phyloP scores from a whole-genome alignment of 2,329 filamentous ascomycete species.

The Incumbomyces lentus region DNA sequence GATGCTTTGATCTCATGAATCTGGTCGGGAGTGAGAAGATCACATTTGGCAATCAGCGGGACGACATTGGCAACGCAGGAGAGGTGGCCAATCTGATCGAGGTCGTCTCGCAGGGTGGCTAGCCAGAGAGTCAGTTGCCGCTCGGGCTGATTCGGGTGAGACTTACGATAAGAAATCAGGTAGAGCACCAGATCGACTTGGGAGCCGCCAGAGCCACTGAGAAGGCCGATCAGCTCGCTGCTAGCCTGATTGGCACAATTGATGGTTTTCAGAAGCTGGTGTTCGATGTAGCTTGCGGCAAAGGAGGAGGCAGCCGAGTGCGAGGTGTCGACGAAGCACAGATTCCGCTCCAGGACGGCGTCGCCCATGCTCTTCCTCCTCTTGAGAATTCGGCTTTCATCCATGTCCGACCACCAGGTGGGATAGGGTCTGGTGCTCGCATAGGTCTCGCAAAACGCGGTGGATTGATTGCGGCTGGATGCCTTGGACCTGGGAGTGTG shows the following conservation, averaged over 20 bases:
- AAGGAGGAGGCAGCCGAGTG: slow-evolving; percentile 42
- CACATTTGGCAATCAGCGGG: slow-evolving; percentile 67
- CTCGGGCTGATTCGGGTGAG: background rate
- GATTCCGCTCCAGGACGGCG: slow-evolving; percentile 73
- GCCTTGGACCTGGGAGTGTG: slow-evolving; percentile 3
- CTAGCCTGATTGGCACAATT: slow-evolving; percentile 55
- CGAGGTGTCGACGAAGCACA: slow-evolving; percentile 86
- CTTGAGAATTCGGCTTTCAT: slow-evolving; percentile 50
- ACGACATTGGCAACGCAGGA: slow-evolving; percentile 71
- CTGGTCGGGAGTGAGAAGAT: slow-evolving; percentile 53
- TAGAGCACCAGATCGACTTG: slow-evolving; percentile 82
- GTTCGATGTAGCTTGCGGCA: slow-evolving; percentile 61
- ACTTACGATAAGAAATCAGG: slow-evolving; percentile 60
- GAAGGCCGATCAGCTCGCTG: slow-evolving; percentile 61
- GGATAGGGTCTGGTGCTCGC: slow-evolving; percentile 79
- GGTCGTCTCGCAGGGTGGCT: slow-evolving; percentile 54
- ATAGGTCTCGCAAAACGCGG: slow-evolving; percentile 47
- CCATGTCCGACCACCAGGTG: slow-evolving; percentile 75
- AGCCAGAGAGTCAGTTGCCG: slow-evolving; percentile 6
- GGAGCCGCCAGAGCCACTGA: slow-evolving; percentile 72
- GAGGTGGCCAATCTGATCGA: slow-evolving; percentile 61
- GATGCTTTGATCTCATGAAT: slow-evolving; percentile 50
- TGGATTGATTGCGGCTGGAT: background rate
- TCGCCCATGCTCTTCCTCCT: slow-evolving; percentile 64
- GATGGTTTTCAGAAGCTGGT: slow-evolving; percentile 54